A percentile compares a stretch with the other conserved stretches of the same genome.
These are phyloP conservation scores for Coemansia sp. DNA, from an alignment of 192 early-diverging fungal genomes.

Conservation along the genomic window DNA sequence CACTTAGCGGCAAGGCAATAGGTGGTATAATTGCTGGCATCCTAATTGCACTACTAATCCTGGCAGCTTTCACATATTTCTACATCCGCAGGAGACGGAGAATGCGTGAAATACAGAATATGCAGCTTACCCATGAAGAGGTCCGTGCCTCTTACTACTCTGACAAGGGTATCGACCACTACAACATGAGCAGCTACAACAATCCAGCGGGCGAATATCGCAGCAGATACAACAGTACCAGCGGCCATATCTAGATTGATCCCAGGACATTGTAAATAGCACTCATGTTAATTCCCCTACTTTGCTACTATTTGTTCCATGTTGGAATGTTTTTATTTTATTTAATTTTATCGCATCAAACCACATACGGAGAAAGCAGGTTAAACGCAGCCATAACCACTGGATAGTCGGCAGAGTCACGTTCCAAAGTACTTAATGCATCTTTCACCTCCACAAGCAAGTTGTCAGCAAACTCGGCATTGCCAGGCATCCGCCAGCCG, in stretches of 20 bases:
- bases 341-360: not conserved
- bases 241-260: not conserved
- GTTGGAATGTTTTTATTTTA: not conserved
- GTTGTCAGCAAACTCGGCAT: conserved; percentile 52
- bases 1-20: not conserved
- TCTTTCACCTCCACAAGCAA: conserved; percentile 36
- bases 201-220: not conserved
- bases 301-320: not conserved
- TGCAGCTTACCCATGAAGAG: not conserved
- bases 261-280: not conserved
- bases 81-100: not conserved
- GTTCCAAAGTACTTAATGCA: conserved; percentile 16
- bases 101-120: not conserved
- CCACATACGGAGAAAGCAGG: conserved; percentile 41
- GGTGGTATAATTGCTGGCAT: not conserved
- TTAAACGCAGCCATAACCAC: conserved; percentile 47
- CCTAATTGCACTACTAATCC: not conserved
- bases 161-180: not conserved
- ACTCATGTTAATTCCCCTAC: not conserved
- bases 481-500: conserved; percentile 37
- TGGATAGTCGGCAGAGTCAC: conserved; percentile 20
- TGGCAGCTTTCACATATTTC: not conserved
- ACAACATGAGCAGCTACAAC: not conserved
- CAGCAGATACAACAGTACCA: not conserved
- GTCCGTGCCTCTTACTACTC: not conserved